Evolutionary conservation across 2,329 filamentous ascomycete species (phyloP).

Genomic region (Colletotrichum agaves): DNA sequence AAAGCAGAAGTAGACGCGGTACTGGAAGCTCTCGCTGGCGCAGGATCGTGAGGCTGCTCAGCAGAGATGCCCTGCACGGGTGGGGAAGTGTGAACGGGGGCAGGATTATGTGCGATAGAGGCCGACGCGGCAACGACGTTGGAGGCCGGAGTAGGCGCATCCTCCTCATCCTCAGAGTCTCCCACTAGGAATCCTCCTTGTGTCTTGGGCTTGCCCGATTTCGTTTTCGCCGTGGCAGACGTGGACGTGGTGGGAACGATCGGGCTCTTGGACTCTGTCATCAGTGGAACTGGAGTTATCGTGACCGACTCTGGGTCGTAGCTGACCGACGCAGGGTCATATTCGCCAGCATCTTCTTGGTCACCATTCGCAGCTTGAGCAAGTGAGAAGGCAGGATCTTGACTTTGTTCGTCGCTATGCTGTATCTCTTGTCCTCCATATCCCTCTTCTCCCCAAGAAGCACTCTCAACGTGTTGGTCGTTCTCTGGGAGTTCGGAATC

Average conservation of each 20-base stretch:
- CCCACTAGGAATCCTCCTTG: slow-evolving; percentile 70
- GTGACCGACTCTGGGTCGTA: slow-evolving; percentile 66
- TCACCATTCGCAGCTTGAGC: slow-evolving; percentile 55
- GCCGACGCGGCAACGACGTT: slow-evolving; percentile 15
- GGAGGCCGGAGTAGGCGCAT: slow-evolving; percentile 38
- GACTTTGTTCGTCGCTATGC: slow-evolving; percentile 65
- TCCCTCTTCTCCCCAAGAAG: slow-evolving; percentile 64
- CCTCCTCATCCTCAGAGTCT: slow-evolving; percentile 69
- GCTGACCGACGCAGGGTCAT: slow-evolving; percentile 56
- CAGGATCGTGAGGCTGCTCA: slow-evolving; percentile 40
- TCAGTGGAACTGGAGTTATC: slow-evolving; percentile 45
- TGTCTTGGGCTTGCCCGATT: slow-evolving; percentile 65
- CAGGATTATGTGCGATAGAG: slow-evolving; percentile 7
- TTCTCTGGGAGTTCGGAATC: slow-evolving; percentile 37
- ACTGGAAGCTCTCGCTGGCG: slow-evolving; percentile 30
- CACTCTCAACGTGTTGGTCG: slow-evolving; percentile 49
- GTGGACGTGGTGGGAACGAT: slow-evolving; percentile 40
- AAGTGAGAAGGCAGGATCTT: slow-evolving; percentile 57
- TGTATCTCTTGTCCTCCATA: slow-evolving; percentile 64
- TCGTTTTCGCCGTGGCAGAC: slow-evolving; percentile 40
- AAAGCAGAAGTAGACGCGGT: slow-evolving; percentile 42
- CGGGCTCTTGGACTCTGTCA: slow-evolving; percentile 44
- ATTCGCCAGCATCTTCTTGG: slow-evolving; percentile 59
- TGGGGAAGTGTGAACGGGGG: slow-evolving; percentile 25
- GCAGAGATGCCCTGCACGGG: slow-evolving; percentile 34